A percentile compares a stretch with the other conserved stretches of the same genome.
phyloP scores from a whole-genome alignment of 768 basidiomycete genomes.

The Leccinellum rugosiceps region DNA sequence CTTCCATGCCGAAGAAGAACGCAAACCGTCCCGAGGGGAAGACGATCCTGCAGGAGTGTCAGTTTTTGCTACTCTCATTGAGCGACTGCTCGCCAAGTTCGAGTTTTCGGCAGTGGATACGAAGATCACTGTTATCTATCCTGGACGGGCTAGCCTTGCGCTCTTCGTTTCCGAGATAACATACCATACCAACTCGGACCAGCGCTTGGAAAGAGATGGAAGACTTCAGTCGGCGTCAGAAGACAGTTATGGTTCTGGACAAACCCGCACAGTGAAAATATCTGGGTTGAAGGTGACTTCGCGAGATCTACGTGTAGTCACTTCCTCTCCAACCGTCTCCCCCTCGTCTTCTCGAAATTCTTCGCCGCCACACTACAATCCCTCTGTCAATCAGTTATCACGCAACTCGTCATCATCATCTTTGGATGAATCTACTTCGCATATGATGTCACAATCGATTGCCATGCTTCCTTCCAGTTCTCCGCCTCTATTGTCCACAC shows the following conservation, averaged over 20 bases:
- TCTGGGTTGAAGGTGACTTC: constrained; percentile 55
- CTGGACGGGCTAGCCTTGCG: constrained; percentile 58
- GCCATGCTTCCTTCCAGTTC: constrained; percentile 53
- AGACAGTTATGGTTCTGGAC: constrained; percentile 20
- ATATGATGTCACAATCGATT: constrained; percentile 75
- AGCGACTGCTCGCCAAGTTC: constrained; percentile 73
- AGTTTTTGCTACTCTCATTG: constrained; percentile 76
- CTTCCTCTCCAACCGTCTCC: constrained; percentile 13
- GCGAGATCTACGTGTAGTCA: constrained; percentile 37
- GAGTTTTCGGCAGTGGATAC: constrained; percentile 72
- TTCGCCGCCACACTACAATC: constrained; percentile 4
- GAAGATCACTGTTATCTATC: constrained; percentile 65
- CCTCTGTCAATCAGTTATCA: constrained; percentile 27
- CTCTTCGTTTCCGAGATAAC: constrained; percentile 53
- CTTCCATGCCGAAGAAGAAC: constrained; percentile 33
- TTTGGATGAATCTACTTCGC: constrained; percentile 61
- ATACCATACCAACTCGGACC: constrained; percentile 45
- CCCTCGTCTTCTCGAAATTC: constrained; percentile 1
- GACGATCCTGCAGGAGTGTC: constrained; percentile 73
- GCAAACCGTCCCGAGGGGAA: constrained; percentile 35
- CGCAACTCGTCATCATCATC: constrained; percentile 55
- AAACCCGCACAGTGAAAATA: constrained; percentile 50
- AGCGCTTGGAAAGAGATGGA: constrained; percentile 23
- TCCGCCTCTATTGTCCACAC: constrained; percentile 45
- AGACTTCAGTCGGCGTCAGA: constrained; percentile 16